These are phyloP conservation scores for Neonectria hederae DNA, from an alignment of 2,329 filamentous ascomycete genomes.

Conservation along the genomic window DNA sequence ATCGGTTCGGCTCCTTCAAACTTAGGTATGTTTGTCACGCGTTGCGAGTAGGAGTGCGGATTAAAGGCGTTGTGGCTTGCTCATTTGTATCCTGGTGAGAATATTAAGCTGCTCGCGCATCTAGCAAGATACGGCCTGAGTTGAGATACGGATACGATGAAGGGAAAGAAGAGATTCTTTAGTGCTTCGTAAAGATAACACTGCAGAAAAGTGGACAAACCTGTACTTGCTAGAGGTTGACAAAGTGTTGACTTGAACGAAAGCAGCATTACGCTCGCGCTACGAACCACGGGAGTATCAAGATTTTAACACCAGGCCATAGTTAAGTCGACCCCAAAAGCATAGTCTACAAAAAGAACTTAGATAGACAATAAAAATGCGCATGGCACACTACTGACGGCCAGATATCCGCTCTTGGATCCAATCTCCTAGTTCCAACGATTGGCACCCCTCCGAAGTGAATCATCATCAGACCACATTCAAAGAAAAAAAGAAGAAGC, in stretches of 20 bases:
- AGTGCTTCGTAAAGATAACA: too few relatives aligned
- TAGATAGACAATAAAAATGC: background rate
- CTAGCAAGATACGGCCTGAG: too few relatives aligned
- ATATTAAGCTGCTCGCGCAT: background rate
- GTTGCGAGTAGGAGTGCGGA: background rate
- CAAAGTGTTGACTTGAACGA: background rate
- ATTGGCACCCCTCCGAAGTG: slow-evolving; percentile 16
- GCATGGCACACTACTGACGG: background rate
- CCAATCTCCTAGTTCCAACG: background rate
- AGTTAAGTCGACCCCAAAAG: background rate
- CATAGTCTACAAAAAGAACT: background rate
- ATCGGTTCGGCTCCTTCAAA: background rate
- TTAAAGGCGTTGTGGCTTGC: background rate
- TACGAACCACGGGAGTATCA: background rate
- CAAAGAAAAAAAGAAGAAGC: background rate
- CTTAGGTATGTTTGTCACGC: background rate
- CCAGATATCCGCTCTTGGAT: background rate
- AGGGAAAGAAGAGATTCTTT: too few relatives aligned
- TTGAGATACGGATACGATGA: background rate
- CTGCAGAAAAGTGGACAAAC: background rate
- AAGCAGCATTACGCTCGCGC: background rate
- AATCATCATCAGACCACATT: slow-evolving; percentile 11
- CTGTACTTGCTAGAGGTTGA: too few relatives aligned
- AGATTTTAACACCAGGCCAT: background rate
- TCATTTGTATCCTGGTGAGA: background rate